Evolutionary conservation across 495 filamentous ascomycete genomes (phyloP), one percentile per base, ranked within the genome.

Genomic region (Neurospora sp.): DNA sequence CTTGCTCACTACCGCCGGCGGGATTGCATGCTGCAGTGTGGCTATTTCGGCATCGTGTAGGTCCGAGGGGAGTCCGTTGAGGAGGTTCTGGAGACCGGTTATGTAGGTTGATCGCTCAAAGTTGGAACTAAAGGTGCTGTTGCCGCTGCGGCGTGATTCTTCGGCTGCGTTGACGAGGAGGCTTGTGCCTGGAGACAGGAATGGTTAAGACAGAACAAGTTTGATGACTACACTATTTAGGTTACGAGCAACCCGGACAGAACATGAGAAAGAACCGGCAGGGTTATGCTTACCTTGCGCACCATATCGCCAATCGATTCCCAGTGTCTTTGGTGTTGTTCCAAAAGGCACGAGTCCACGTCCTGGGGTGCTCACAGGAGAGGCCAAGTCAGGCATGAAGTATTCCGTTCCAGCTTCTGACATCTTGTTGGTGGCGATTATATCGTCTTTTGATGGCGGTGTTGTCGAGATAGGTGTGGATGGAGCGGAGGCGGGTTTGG

Each of bases 41-140:
- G 83, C 69, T 40, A 78, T 72, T 70, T 90, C 86, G 46, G 83
- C 80, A 0, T 78, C 75, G 5, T 84, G 87, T 14, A 94, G 78
- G 72, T 92, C 84, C 0, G 77, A 69, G 0, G 92, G 92, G 0
- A 94, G 83, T 0, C 88, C 92, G 70, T 87, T 86, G 3, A 93
- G 85, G 4, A 94, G 83, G 77, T 93, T 92, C 8, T 86, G 83
- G 8, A 92, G 72, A 54, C 89, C 87, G 76, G 90, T 86, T 35
- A 94, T 82, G 78, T 92, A 94, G 1, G 92, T 84, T 20, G 88
- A 86, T n/a, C 92, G 85, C 54, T 87, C 86, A 39, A 91, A 86
- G 1, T 66, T 72, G 11, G 80, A 69, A 73, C 84, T 37, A n/a
- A 72, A 48, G 39, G 66, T 69, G 71, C 27, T 23, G 39, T 41